Conservation (phyloP, 345 rosid species). For the Euphorbia lathyris region DNA sequence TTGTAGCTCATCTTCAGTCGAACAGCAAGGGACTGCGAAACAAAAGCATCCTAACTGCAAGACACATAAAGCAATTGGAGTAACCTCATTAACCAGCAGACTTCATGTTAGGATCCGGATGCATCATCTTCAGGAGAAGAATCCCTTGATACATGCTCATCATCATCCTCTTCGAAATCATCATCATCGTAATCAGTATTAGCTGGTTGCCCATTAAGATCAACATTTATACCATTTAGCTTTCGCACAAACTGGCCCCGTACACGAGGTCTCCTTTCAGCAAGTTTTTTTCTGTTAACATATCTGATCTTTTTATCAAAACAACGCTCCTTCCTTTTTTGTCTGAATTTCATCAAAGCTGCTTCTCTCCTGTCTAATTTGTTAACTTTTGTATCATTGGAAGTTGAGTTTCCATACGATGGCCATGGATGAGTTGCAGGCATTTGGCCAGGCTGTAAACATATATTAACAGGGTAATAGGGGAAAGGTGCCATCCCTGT, state of each 20-base stretch:
- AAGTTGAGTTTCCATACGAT: slow-evolving; percentile 49
- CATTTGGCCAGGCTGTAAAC: slow-evolving; percentile 66
- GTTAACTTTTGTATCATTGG: slow-evolving; percentile 50
- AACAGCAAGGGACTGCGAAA: background rate
- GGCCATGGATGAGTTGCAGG: slow-evolving; percentile 59
- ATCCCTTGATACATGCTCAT: slow-evolving; percentile 57
- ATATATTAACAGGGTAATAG: slow-evolving; percentile 60
- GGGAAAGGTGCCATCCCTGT: slow-evolving; percentile 66
- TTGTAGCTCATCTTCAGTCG: background rate
- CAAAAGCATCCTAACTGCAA: slow-evolving; percentile 9
- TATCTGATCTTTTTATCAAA: slow-evolving; percentile 96
- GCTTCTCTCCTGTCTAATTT: slow-evolving; percentile 87
- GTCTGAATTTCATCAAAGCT: slow-evolving; percentile 84
- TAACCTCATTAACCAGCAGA: background rate
- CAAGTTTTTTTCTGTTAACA: slow-evolving; percentile 83
- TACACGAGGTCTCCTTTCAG: slow-evolving; percentile 97
- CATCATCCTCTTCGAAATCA: slow-evolving; percentile 49
- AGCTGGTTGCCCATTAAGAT: slow-evolving; percentile 79
- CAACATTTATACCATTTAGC: slow-evolving; percentile 72
- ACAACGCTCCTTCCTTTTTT: slow-evolving; percentile 90
- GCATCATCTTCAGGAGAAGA: slow-evolving; percentile 60
- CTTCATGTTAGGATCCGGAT: slow-evolving; percentile 32
- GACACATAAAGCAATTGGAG: background rate
- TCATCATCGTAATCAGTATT: slow-evolving; percentile 68
- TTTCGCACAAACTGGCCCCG: slow-evolving; percentile 97